phyloP scores from a whole-genome alignment of 306 rosid species.

The Prunus armeniaca region DNA sequence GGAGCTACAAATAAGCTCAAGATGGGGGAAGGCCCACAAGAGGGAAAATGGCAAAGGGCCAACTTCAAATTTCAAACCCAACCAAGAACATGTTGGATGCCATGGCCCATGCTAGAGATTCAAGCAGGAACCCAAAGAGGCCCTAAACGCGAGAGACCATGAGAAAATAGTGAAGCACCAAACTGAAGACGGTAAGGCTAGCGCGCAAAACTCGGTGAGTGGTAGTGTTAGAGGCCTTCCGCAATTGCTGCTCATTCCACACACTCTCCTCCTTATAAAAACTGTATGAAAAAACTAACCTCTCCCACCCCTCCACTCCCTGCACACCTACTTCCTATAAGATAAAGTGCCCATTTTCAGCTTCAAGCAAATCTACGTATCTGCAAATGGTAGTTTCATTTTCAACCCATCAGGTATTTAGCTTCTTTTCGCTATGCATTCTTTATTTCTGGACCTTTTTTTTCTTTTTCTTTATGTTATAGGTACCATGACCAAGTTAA shows the following conservation, averaged over 20 bases:
- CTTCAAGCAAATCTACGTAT: background rate
- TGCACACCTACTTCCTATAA: background rate
- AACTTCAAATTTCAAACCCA: background rate
- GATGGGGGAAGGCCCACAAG: background rate
- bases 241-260: background rate
- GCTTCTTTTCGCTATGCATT: background rate
- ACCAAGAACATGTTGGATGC: background rate
- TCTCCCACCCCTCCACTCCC: background rate
- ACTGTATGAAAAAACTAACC: background rate
- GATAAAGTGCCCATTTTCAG: background rate
- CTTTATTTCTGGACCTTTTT: background rate
- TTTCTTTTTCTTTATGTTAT: too few relatives aligned
- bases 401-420: background rate
- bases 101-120: background rate
- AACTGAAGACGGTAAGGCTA: background rate
- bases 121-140: too few relatives aligned
- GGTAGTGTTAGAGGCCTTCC: background rate
- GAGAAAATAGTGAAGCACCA: background rate
- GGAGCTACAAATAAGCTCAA: too few relatives aligned
- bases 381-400: background rate
- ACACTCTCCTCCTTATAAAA: background rate
- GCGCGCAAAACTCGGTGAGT: background rate
- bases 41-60: background rate
- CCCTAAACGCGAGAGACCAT: background rate
- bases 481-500: background rate